A percentile compares a stretch with the other conserved stretches of the same genome.
These are phyloP conservation scores for Suhomyces atakaporum DNA, from an alignment of 1,139 yeast genomes.

Conservation along the genomic window DNA sequence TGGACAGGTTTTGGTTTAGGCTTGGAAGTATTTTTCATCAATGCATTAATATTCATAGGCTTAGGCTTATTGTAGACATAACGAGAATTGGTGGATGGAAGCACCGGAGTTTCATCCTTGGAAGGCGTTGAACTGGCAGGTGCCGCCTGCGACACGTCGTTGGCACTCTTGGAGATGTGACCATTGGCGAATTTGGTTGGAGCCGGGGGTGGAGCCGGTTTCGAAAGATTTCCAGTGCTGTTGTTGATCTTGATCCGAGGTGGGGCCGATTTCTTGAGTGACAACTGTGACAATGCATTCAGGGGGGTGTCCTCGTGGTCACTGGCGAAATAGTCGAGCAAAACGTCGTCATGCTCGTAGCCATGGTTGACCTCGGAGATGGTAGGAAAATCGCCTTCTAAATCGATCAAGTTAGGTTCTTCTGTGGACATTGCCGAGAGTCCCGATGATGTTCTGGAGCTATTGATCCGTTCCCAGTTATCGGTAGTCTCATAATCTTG, in stretches of 20 bases:
- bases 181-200: background rate
- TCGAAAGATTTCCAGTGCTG: conserved; percentile 5
- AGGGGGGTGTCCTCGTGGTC: conserved; percentile 9
- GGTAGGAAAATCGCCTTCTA: conserved; percentile 29
- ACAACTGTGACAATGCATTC: conserved; percentile 22
- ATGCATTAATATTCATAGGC: conserved; percentile 38
- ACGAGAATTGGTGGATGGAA: conserved; percentile 1
- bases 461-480: conserved; percentile 33
- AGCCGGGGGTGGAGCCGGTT: background rate
- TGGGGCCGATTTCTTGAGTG: conserved; percentile 21
- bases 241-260: conserved; percentile 12
- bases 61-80: conserved; percentile 45
- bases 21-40: conserved; percentile 39
- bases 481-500: conserved; percentile 30
- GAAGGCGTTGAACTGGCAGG: conserved; percentile 1
- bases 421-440: conserved; percentile 11
- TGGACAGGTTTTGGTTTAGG: no score
- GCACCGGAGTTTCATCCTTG: background rate
- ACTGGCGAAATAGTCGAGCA: conserved; percentile 14
- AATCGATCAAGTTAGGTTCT: conserved; percentile 36
- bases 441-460: conserved; percentile 13
- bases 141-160: conserved; percentile 15
- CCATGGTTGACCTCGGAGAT: background rate
- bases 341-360: conserved; percentile 14
- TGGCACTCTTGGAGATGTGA: conserved; percentile 17